Evolutionary conservation across 441 rosid genomes (phyloP).

Genomic region (Croton laevigatus): DNA sequence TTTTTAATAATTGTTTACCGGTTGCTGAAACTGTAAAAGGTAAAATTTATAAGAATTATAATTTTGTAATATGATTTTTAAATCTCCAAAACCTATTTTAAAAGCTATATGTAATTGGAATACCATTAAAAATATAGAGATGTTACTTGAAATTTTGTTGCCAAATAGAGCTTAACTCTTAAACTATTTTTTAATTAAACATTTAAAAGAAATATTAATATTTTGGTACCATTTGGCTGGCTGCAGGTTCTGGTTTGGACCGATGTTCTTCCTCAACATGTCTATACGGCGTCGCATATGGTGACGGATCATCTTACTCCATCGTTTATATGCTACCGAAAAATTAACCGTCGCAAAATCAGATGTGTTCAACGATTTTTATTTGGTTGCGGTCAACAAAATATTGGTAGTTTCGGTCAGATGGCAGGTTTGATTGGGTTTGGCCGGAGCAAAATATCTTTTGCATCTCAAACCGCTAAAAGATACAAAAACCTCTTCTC

Average conservation of each 20-base stretch:
- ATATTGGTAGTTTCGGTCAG: not conserved
- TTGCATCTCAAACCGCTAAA: constrained; percentile 24
- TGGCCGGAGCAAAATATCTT: constrained; percentile 13
- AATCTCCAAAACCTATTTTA: too few relatives aligned
- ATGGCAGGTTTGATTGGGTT: constrained; percentile 29
- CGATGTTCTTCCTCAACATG: constrained; percentile 12
- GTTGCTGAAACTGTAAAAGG: too few relatives aligned
- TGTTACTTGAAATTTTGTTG: too few relatives aligned
- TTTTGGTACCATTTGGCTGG: not conserved
- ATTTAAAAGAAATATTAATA: not conserved
- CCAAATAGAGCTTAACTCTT: too few relatives aligned
- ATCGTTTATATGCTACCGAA: constrained; percentile 6
- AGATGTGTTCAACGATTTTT: not conserved
- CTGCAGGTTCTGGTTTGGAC: not conserved
- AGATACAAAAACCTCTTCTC: constrained; percentile 33
- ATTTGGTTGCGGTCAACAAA: constrained; percentile 30
- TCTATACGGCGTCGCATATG: not conserved
- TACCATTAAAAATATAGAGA: too few relatives aligned
- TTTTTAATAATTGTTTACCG: too few relatives aligned
- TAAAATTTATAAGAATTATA: too few relatives aligned
- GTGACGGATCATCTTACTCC: not conserved
- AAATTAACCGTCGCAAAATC: constrained; percentile 4
- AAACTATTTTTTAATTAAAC: too few relatives aligned
- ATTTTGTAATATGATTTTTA: too few relatives aligned
- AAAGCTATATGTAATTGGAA: too few relatives aligned